A percentile compares a stretch with the other conserved stretches of the same genome.
These are phyloP conservation scores for Alternaria brassicae DNA, from an alignment of 2,329 filamentous ascomycete species.

Conservation along the genomic window DNA sequence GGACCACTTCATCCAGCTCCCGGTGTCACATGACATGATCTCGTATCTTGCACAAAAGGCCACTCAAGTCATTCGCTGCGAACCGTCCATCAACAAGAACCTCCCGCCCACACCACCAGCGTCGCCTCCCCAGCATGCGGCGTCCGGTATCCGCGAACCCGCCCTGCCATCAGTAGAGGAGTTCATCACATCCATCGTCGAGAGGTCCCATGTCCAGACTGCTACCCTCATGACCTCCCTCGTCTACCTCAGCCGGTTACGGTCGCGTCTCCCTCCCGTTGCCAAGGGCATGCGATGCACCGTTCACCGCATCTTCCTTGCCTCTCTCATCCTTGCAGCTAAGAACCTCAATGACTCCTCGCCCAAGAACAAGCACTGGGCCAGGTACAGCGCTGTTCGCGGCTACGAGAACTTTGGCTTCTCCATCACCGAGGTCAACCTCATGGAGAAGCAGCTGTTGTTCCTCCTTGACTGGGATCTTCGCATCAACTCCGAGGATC, in stretches of 20 bases:
- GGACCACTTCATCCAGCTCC: constrained; percentile 80
- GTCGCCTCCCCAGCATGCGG: constrained; percentile 61
- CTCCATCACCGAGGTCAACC: constrained; percentile 92
- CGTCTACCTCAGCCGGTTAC: constrained; percentile 88
- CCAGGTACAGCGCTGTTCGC: constrained; percentile 82
- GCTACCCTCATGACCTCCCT: constrained; percentile 96
- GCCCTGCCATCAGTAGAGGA: constrained; percentile 79
- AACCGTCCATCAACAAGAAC: constrained; percentile 59
- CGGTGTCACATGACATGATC: constrained; percentile 79
- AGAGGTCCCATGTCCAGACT: constrained; percentile 94
- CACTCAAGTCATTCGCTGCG: constrained; percentile 80
- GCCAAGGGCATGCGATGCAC: constrained; percentile 97
- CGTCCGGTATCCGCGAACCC: constrained; percentile 58
- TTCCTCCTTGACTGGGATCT: constrained; percentile 96
- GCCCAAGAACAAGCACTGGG: constrained; percentile 99
- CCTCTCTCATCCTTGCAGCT: constrained; percentile 81
- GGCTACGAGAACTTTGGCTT: constrained; percentile 83
- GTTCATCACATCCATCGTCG: constrained; percentile 91
- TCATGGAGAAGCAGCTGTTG: constrained; percentile 99
- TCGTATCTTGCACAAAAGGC: constrained; percentile 76
- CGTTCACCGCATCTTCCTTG: constrained; percentile 96
- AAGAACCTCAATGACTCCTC: constrained; percentile 99
- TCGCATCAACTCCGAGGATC: constrained; percentile 81
- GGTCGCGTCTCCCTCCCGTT: constrained; percentile 84
- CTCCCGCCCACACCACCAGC: constrained; percentile 66